A percentile compares a stretch with the other conserved stretches of the same genome.
Evolutionary conservation across 495 filamentous ascomycete genomes (phyloP).

Genomic region (Tuber melanosporum): DNA sequence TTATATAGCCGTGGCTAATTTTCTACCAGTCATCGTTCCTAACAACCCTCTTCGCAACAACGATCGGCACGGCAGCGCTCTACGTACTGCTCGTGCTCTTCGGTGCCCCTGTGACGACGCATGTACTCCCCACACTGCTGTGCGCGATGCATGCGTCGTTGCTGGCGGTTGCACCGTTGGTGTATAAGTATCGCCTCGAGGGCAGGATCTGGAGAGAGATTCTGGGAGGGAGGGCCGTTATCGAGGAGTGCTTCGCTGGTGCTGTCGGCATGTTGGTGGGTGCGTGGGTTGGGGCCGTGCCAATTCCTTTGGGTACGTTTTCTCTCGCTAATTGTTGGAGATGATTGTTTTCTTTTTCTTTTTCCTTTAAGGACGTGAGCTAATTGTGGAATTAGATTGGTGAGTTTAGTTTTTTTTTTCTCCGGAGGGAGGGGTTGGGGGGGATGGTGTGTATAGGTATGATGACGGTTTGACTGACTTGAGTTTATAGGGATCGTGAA

Average conservation of each 20-base stretch:
- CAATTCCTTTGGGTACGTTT: slow-evolving; percentile 69
- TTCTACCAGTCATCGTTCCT: slow-evolving; percentile 56
- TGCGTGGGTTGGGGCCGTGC: slow-evolving; percentile 73
- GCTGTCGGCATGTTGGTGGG: slow-evolving; percentile 57
- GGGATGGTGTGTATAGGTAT: background rate
- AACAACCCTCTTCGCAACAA: slow-evolving; percentile 48
- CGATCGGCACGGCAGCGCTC: slow-evolving; percentile 48
- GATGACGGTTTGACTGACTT: slow-evolving; percentile 12
- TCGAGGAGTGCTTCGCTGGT: slow-evolving; percentile 66
- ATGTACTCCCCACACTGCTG: slow-evolving; percentile 68
- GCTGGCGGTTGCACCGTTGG: slow-evolving; percentile 63
- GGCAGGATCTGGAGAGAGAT: slow-evolving; percentile 66
- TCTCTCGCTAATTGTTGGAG: background rate
- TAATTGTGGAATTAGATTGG: slow-evolving; percentile 18
- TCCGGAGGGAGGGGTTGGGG: background rate
- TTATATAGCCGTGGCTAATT: slow-evolving; percentile 14
- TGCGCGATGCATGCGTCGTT: slow-evolving; percentile 74
- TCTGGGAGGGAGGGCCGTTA: slow-evolving; percentile 48
- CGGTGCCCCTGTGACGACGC: slow-evolving; percentile 82
- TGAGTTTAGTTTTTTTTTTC: slow-evolving; percentile 7
- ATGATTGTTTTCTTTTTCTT: slow-evolving; percentile 12
- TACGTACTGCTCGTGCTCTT: slow-evolving; percentile 72
- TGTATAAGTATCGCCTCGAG: slow-evolving; percentile 81
- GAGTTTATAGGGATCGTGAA: slow-evolving; percentile 61
- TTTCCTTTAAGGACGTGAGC: background rate